A percentile compares a stretch with the other conserved stretches of the same genome.
These are phyloP conservation scores for Seiridium unicorne DNA, from an alignment of 2,329 filamentous ascomycete genomes.

Conservation along the genomic window DNA sequence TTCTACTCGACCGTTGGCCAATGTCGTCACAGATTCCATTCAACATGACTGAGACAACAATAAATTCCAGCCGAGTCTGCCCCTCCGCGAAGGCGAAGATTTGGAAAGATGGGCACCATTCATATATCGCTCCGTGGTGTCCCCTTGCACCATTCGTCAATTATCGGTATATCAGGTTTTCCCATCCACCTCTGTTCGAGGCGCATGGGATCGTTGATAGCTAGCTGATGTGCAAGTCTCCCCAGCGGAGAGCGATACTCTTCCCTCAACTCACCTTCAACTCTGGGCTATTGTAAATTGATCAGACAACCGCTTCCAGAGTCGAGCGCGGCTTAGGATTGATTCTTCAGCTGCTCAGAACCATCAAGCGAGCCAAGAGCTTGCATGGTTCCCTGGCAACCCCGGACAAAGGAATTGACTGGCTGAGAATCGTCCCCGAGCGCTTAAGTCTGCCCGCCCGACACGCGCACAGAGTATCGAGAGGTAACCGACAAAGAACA, in stretches of 20 bases:
- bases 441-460: conserved; percentile 21
- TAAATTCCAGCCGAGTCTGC: conserved; percentile 10
- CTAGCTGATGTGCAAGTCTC: conserved; percentile 6
- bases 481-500: conserved; percentile 21
- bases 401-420: conserved; percentile 21
- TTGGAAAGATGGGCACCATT: conserved; percentile 24
- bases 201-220: background rate
- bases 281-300: no score
- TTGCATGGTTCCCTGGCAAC: conserved; percentile 1
- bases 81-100: conserved; percentile 16
- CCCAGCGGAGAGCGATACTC: conserved; percentile 1
- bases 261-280: no score
- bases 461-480: conserved; percentile 16
- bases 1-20: background rate
- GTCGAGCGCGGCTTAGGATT: background rate
- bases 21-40: conserved; percentile 8
- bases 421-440: conserved; percentile 19
- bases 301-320: background rate
- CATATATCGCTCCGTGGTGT: conserved; percentile 20
- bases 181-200: background rate
- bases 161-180: conserved; percentile 3
- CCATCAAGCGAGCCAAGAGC: background rate
- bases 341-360: background rate
- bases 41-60: background rate
- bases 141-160: conserved; percentile 16